These are phyloP conservation scores for Astrothelium macrocarpum DNA, from an alignment of 495 filamentous ascomycete genomes.

Conservation along the genomic window DNA sequence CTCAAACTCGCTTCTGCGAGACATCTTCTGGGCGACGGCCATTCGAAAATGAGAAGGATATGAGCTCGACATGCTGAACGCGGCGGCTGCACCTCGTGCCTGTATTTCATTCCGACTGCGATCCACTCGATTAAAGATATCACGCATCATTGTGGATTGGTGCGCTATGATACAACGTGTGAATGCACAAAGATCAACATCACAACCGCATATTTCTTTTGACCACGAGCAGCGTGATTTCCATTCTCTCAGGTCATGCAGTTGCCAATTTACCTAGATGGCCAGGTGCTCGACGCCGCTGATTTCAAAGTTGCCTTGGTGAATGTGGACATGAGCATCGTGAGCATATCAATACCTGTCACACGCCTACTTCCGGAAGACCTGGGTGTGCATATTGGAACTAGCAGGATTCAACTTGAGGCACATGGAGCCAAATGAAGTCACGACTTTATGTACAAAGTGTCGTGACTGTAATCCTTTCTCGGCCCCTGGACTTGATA, in stretches of 20 bases:
- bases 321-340: neutral
- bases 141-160: neutral
- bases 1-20: neutral
- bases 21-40: neutral
- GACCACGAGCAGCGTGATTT: no score
- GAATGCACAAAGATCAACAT: neutral
- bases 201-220: no score
- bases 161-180: neutral
- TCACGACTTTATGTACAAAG: slow-evolving; percentile 20
- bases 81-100: neutral
- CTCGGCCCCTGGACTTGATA: slow-evolving; percentile 58
- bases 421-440: neutral
- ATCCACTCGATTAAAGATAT: neutral
- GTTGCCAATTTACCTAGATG: no score
- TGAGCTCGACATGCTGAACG: neutral
- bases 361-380: no score
- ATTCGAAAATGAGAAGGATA: neutral
- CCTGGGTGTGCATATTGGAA: neutral
- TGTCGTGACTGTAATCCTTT: slow-evolving; percentile 50
- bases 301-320: neutral
- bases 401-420: neutral
- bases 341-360: no score
- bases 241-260: no score
- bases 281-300: no score
- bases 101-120: neutral